Evolutionary conservation across 768 basidiomycete species (phyloP).

Genomic region (Suillus sp.): DNA sequence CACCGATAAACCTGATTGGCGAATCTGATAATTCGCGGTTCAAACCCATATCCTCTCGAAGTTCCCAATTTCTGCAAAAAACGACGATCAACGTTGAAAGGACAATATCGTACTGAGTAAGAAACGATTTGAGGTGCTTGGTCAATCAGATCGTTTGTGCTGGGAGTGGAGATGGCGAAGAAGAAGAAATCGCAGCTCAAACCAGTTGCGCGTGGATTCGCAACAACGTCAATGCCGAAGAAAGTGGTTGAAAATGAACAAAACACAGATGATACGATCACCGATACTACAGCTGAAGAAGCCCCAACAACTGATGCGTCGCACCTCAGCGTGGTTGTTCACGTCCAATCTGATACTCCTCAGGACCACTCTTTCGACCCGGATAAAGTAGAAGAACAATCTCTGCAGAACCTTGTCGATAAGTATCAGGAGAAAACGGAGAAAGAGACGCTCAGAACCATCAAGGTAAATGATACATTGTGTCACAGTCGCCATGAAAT

Average conservation of each 20-base stretch:
- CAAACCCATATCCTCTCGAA: background rate
- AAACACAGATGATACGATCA: conserved; percentile 13
- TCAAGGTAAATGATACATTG: conserved; percentile 44
- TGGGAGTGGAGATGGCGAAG: conserved; percentile 58
- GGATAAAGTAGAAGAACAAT: conserved; percentile 51
- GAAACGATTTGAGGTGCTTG: background rate
- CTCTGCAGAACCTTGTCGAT: conserved; percentile 75
- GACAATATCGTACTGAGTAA: background rate
- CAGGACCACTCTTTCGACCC: conserved; percentile 34
- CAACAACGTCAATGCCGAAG: conserved; percentile 83
- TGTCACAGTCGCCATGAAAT: background rate
- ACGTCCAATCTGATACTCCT: conserved; percentile 14
- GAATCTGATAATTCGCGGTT: background rate
- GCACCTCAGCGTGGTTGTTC: background rate
- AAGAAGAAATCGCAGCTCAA: conserved; percentile 85
- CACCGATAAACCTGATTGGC: background rate
- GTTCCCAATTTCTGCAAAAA: background rate
- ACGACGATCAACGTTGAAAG: background rate
- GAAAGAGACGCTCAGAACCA: conserved; percentile 71
- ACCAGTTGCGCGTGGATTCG: conserved; percentile 73
- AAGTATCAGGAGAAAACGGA: conserved; percentile 86
- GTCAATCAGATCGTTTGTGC: background rate
- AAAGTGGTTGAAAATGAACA: conserved; percentile 46
- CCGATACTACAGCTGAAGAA: conserved; percentile 14
- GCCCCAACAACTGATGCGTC: conserved; percentile 6